These are phyloP conservation scores for Collybia mongolica DNA, from an alignment of 768 basidiomycete species.

Conservation along the genomic window DNA sequence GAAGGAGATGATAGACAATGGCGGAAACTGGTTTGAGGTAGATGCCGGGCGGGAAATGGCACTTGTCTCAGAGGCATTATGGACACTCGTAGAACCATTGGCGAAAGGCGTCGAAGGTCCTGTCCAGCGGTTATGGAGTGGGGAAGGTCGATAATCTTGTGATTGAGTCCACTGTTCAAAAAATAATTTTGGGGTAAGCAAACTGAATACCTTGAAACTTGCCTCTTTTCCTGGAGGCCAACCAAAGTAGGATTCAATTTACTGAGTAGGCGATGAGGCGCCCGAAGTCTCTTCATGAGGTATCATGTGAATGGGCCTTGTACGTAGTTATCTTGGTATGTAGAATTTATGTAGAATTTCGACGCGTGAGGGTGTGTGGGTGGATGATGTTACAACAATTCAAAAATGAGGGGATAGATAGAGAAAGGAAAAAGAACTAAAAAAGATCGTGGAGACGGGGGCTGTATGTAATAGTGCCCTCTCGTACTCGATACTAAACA, in stretches of 20 bases:
- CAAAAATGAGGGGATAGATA: neutral
- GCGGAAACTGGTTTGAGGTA: slow-evolving; percentile 47
- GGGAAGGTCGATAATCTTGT: slow-evolving; percentile 12
- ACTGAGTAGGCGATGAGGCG: too few species aligned
- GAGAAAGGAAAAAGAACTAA: slow-evolving; percentile 9
- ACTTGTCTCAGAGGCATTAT: slow-evolving; percentile 53
- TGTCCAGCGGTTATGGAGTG: slow-evolving; percentile 52
- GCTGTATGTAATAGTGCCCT: too few species aligned
- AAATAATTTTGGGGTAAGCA: neutral
- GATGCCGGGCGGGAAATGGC: slow-evolving; percentile 56
- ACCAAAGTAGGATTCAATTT: too few species aligned
- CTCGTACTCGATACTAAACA: neutral
- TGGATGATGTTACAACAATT: neutral
- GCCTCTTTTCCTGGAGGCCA: too few species aligned
- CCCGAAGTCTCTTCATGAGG: too few species aligned
- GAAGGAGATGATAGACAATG: slow-evolving; percentile 39
- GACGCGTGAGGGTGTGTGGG: neutral
- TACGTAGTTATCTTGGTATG: too few species aligned
- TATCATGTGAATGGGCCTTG: too few species aligned
- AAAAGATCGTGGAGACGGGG: slow-evolving; percentile 7
- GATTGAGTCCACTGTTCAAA: neutral
- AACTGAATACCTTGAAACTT: too few species aligned
- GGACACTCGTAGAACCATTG: slow-evolving; percentile 48
- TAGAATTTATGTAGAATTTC: neutral
- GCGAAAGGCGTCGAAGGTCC: slow-evolving; percentile 35